Conservation (phyloP, 139 green algal species). For the Coelastrella sp. region DNA sequence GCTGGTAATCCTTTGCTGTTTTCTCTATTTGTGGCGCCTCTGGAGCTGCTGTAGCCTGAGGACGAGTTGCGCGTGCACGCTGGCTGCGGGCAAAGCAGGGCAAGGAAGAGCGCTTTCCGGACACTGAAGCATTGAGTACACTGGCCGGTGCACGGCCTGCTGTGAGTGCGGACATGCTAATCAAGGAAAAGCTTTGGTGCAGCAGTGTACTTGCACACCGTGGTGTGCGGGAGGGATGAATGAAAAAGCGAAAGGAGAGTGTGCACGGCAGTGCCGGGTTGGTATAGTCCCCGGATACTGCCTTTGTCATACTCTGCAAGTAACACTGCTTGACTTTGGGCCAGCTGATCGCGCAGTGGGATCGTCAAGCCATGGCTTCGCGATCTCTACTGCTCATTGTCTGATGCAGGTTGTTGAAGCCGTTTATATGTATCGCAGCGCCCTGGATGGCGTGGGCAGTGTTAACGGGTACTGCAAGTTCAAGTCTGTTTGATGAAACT, state of each 20-base stretch:
- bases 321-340: too few species aligned
- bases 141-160: not conserved
- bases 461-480: too few species aligned
- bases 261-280: too few species aligned
- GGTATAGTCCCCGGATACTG: too few species aligned
- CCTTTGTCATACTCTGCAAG: too few species aligned
- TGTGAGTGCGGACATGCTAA: not conserved
- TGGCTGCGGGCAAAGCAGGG: conserved; percentile 15
- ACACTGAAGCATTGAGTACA: not conserved
- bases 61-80: not conserved
- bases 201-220: not conserved
- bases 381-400: too few species aligned
- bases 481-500: not conserved
- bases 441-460: too few species aligned
- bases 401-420: too few species aligned
- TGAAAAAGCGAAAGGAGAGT: not conserved
- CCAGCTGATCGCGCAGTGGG: too few species aligned
- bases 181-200: not conserved
- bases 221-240: not conserved
- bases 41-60: conserved; percentile 13
- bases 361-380: too few species aligned
- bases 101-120: not conserved
- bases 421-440: too few species aligned
- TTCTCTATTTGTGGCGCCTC: conserved; percentile 8
- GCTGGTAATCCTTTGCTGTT: conserved; percentile 48